Conservation (phyloP, 768 basidiomycete genomes). For the Aureoboletus auriporus region DNA sequence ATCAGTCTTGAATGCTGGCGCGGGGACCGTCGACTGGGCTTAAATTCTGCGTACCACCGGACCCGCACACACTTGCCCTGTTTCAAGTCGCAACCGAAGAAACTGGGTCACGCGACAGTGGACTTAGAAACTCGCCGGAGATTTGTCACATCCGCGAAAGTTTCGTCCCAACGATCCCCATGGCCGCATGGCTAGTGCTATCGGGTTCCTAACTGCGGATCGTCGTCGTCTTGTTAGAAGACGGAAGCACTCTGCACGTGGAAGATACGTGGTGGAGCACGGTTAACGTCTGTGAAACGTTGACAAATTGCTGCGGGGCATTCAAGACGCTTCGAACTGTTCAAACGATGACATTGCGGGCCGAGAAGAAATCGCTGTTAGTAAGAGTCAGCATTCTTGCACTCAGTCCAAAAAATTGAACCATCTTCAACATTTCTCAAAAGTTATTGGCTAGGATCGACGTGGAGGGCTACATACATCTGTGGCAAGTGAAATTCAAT, state of each 20-base stretch:
- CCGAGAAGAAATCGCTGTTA: neutral
- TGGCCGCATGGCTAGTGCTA: neutral
- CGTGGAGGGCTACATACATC: too few relatives aligned
- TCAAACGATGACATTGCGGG: neutral
- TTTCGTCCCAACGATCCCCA: slow-evolving; percentile 7
- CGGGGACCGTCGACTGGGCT: slow-evolving; percentile 16
- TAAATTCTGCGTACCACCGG: slow-evolving; percentile 9
- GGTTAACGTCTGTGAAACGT: slow-evolving; percentile 10
- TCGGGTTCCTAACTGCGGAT: neutral
- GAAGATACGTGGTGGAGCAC: slow-evolving; percentile 7
- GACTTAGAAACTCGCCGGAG: slow-evolving; percentile 8
- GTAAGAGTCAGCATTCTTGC: too few relatives aligned
- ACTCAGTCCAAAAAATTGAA: too few relatives aligned
- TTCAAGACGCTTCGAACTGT: neutral
- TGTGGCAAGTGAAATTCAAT: too few relatives aligned
- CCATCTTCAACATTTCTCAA: too few relatives aligned
- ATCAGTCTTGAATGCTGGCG: slow-evolving; percentile 19
- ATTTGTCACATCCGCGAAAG: slow-evolving; percentile 19
- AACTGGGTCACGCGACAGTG: slow-evolving; percentile 18
- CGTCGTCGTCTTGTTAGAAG: neutral
- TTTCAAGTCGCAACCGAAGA: slow-evolving; percentile 16
- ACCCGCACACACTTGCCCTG: slow-evolving; percentile 14
- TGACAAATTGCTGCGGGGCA: neutral
- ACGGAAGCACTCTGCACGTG: slow-evolving; percentile 11
- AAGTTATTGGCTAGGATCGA: too few relatives aligned